Evolutionary conservation across 2,329 filamentous ascomycete species (phyloP).

Genomic region (Alternaria arbusti): DNA sequence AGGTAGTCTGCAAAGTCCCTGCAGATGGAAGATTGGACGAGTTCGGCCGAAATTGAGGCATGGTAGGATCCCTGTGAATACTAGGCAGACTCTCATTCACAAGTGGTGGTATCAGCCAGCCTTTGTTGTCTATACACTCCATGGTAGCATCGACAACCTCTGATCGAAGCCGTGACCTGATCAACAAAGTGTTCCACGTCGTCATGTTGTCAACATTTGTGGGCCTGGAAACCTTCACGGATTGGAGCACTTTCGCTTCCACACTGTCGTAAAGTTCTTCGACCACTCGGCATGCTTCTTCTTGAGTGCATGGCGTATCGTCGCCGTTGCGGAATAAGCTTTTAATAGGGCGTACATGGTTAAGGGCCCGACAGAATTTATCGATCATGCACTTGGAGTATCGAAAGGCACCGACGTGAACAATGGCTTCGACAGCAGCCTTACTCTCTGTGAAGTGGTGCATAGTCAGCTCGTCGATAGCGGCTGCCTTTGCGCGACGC

Average conservation of each 20-base stretch:
- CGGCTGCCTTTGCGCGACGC: slow-evolving; percentile 28
- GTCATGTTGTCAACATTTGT: slow-evolving; percentile 17
- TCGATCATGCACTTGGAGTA: slow-evolving; percentile 36
- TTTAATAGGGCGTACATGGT: slow-evolving; percentile 5
- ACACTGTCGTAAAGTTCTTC: slow-evolving; percentile 17
- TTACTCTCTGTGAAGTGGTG: slow-evolving; percentile 21
- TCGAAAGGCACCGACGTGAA: slow-evolving; percentile 32
- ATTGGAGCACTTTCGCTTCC: slow-evolving; percentile 22
- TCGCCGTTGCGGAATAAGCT: slow-evolving; percentile 14
- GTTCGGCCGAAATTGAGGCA: slow-evolving; percentile 74
- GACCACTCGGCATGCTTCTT: slow-evolving; percentile 12
- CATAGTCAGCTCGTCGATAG: slow-evolving; percentile 27
- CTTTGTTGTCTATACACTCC: slow-evolving; percentile 13
- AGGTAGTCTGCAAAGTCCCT: neutral
- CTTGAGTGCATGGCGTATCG: slow-evolving; percentile 1
- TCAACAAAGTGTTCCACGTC: slow-evolving; percentile 35
- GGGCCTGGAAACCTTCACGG: slow-evolving; percentile 12
- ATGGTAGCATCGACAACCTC: slow-evolving; percentile 28
- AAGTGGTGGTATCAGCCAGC: slow-evolving; percentile 22
- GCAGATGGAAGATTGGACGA: slow-evolving; percentile 25
- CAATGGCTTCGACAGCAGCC: slow-evolving; percentile 22
- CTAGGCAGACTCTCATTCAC: neutral
- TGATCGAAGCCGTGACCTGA: slow-evolving; percentile 24
- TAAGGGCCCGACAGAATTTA: slow-evolving; percentile 20
- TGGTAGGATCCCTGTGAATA: slow-evolving; percentile 62